A percentile compares a stretch with the other conserved stretches of the same genome.
Evolutionary conservation across 2,329 filamentous ascomycete species (phyloP).

Genomic region (Cryoendolithus antarcticus): DNA sequence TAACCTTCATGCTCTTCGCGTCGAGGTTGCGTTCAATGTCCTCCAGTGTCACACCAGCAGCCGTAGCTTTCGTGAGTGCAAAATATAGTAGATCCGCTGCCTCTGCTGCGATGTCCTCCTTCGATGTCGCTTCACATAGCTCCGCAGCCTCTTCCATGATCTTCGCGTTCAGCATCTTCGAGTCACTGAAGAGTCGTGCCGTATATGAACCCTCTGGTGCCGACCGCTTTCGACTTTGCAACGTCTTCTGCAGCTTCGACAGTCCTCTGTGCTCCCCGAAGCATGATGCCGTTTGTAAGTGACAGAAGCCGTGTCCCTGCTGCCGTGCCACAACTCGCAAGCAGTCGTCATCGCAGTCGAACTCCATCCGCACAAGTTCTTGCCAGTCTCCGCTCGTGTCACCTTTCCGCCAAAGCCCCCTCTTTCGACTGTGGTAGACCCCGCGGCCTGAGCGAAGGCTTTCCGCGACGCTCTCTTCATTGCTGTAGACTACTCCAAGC

Average conservation of each 20-base stretch:
- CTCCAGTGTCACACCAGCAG: constrained; percentile 70
- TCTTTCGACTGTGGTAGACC: constrained; percentile 92
- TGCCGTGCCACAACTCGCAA: constrained; percentile 82
- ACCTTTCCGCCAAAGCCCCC: constrained; percentile 93
- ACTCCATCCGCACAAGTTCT: constrained; percentile 67
- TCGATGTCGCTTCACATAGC: constrained; percentile 72
- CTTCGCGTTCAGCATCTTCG: constrained; percentile 81
- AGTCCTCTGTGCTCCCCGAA: constrained; percentile 78
- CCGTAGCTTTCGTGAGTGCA: constrained; percentile 76
- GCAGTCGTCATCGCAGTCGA: constrained; percentile 91
- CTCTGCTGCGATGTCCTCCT: constrained; percentile 81
- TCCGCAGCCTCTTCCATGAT: constrained; percentile 98
- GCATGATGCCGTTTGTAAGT: constrained; percentile 82
- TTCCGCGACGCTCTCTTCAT: constrained; percentile 76
- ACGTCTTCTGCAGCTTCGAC: constrained; percentile 73
- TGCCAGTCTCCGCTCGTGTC: constrained; percentile 90
- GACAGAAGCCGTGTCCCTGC: constrained; percentile 81
- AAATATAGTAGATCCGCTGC: constrained; percentile 95
- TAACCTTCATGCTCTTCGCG: constrained; percentile 89
- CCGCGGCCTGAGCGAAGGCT: constrained; percentile 69
- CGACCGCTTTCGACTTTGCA: constrained; percentile 66
- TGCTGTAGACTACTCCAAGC: constrained; percentile 88
- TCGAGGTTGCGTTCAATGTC: constrained; percentile 90
- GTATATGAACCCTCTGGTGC: constrained; percentile 90
- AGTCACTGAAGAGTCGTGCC: constrained; percentile 79